Base-by-base conservation (phyloP, 805 yeast species). In the Hanseniaspora vineae region DNA sequence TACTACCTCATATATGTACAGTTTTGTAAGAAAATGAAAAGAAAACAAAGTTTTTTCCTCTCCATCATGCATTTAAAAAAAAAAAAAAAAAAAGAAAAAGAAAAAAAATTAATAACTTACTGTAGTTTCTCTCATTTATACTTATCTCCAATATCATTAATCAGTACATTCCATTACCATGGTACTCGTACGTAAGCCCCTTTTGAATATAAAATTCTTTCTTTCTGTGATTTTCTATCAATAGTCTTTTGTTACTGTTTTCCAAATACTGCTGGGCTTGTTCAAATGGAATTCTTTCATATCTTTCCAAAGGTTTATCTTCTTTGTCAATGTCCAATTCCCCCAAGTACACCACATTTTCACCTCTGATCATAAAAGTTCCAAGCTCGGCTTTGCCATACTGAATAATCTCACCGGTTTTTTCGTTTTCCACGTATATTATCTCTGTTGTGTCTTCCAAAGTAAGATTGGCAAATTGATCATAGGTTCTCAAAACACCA, bases 401-500 rank as follows among this genome's bases (percentile, higher is more conserved):
- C 18, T 14, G 35, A 11, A 37, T 42, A 11, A 35, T n/a, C 42
- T 47, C 44, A 23, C 42, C 46, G 6, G 42, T 51, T 39, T 67
- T 69, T 44, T 68, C 66, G 14, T 72, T 77, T 15, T 71, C 61
- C 53, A 82, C 69, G 60, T 84, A 84, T 56, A 88, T 77, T 64
- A 96, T 77, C 64, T 92, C 97, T 44, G 80, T 70, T 15, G 96
- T 80, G 61, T 89, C 95, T 66, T 92, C 97, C 52, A 92, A 70
- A 39, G 92, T 95, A 58, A 92, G 71, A 66, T 90, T 90, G 51
- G 95, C 84, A 63, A 81, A 92, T 65, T 90, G 97, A 67, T 92
- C 98, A 65, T 90, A 92, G 2, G 97, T 87, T 64, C 98, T 76
- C 54, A 92, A 71, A 20, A 89, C 84, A 15, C 98, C 98, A 60